These are phyloP conservation scores for Aegilops longissima DNA, from an alignment of 176 grass and related monocot species.

Conservation along the genomic window DNA sequence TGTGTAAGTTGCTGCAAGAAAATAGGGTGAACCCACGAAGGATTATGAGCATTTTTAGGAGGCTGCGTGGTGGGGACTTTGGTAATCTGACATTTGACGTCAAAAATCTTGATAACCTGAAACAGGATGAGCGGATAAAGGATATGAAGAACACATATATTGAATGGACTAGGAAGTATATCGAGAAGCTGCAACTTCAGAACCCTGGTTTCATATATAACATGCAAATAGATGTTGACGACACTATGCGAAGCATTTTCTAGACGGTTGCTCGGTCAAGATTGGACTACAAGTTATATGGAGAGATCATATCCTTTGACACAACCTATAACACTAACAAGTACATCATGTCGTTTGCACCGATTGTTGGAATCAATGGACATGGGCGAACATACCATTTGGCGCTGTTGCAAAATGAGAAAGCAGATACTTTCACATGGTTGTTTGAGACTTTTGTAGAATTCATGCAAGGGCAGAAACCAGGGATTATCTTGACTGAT, in stretches of 20 bases:
- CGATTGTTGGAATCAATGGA: neutral
- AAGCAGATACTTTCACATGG: slow-evolving; percentile 16
- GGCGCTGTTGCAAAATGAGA: slow-evolving; percentile 11
- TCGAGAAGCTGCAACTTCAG: neutral
- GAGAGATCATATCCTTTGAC: slow-evolving; percentile 22
- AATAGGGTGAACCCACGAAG: neutral
- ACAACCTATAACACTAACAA: neutral
- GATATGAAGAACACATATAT: slow-evolving; percentile 12
- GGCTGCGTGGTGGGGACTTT: neutral
- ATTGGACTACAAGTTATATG: slow-evolving; percentile 24
- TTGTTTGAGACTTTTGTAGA: slow-evolving; percentile 19
- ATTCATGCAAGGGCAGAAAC: slow-evolving; percentile 29
- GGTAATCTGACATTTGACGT: too few relatives aligned
- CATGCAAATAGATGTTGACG: neutral
- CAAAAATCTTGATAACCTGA: neutral
- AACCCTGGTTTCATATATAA: slow-evolving; percentile 11
- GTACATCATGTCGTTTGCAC: neutral
- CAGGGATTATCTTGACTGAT: slow-evolving; percentile 16
- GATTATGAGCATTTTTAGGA: slow-evolving; percentile 23
- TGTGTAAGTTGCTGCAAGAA: slow-evolving; percentile 12
- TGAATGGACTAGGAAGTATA: neutral
- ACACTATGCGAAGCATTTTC: slow-evolving; percentile 9
- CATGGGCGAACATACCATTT: neutral
- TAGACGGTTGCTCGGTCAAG: slow-evolving; percentile 7
- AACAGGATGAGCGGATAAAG: neutral